These are phyloP conservation scores for Skeletonema potamos DNA, from an alignment of 108 stramenopile species.

Conservation along the genomic window DNA sequence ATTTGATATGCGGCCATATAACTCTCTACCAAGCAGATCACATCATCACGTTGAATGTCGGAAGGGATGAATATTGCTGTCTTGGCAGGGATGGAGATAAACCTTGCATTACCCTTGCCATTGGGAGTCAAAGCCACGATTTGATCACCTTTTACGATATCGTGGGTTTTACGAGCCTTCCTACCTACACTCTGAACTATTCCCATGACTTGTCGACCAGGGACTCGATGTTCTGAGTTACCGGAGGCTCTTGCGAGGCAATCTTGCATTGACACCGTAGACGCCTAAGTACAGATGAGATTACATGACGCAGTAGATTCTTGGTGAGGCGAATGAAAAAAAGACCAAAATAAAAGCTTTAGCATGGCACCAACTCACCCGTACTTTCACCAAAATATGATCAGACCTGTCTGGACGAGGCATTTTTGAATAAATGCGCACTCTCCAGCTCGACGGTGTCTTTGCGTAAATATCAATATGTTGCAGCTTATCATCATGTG, in stretches of 20 bases:
- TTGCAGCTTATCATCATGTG: slow-evolving; percentile 7
- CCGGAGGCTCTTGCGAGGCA: slow-evolving; percentile 50
- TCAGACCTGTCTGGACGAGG: slow-evolving; percentile 22
- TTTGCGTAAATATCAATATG: slow-evolving; percentile 29
- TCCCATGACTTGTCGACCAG: slow-evolving; percentile 66
- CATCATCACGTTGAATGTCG: slow-evolving; percentile 33
- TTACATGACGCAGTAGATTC: no score
- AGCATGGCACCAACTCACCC: slow-evolving; percentile 27
- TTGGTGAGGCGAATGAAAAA: neutral
- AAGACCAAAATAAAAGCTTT: neutral
- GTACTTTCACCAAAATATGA: slow-evolving; percentile 57
- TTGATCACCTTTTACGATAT: slow-evolving; percentile 48
- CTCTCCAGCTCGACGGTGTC: slow-evolving; percentile 8
- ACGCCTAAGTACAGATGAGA: slow-evolving; percentile 42
- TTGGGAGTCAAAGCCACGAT: slow-evolving; percentile 61
- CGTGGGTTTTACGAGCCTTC: neutral
- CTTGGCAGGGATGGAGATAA: slow-evolving; percentile 41
- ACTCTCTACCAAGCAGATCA: slow-evolving; percentile 63
- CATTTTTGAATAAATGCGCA: slow-evolving; percentile 23
- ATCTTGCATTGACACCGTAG: slow-evolving; percentile 64
- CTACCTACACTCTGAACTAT: slow-evolving; percentile 39
- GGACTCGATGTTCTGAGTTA: slow-evolving; percentile 32
- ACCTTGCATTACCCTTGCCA: slow-evolving; percentile 70
- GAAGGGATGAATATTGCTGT: slow-evolving; percentile 57
- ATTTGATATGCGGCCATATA: slow-evolving; percentile 81